phyloP scores from a whole-genome alignment of 768 basidiomycete genomes.

The Pholiota microspora region DNA sequence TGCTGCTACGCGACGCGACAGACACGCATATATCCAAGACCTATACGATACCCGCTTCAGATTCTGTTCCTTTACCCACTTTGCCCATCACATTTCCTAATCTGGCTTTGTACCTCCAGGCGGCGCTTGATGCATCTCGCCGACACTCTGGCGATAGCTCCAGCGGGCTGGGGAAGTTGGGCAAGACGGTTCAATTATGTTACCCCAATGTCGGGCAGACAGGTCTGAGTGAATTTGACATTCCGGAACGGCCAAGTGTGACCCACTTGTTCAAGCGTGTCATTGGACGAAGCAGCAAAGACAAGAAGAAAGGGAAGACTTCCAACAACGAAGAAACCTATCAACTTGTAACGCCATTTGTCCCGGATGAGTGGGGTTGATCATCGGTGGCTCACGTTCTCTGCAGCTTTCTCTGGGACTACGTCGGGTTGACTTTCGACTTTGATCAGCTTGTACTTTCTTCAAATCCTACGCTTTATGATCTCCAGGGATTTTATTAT shows the following conservation, averaged over 20 bases:
- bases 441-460: not conserved
- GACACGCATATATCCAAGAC: slow-evolving; percentile 66
- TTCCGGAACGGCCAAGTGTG: slow-evolving; percentile 38
- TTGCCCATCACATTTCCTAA: slow-evolving; percentile 76
- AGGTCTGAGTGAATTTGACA: slow-evolving; percentile 24
- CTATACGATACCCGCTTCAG: slow-evolving; percentile 66
- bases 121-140: slow-evolving; percentile 68
- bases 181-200: slow-evolving; percentile 64
- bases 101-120: slow-evolving; percentile 73
- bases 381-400: not conserved
- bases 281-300: slow-evolving; percentile 47
- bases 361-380: slow-evolving; percentile 72
- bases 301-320: slow-evolving; percentile 40
- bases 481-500: slow-evolving; percentile 1
- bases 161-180: slow-evolving; percentile 61
- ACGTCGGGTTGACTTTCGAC: not conserved
- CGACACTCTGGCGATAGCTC: slow-evolving; percentile 54
- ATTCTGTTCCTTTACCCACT: slow-evolving; percentile 59
- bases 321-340: slow-evolving; percentile 82
- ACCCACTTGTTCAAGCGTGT: slow-evolving; percentile 60
- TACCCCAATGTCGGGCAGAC: slow-evolving; percentile 49
- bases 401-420: not conserved
- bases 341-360: slow-evolving; percentile 80
- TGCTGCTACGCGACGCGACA: slow-evolving; percentile 59
- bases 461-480: not conserved